Base-by-base conservation (phyloP, 148 eudicot species). In the Agrostemma githago region DNA sequence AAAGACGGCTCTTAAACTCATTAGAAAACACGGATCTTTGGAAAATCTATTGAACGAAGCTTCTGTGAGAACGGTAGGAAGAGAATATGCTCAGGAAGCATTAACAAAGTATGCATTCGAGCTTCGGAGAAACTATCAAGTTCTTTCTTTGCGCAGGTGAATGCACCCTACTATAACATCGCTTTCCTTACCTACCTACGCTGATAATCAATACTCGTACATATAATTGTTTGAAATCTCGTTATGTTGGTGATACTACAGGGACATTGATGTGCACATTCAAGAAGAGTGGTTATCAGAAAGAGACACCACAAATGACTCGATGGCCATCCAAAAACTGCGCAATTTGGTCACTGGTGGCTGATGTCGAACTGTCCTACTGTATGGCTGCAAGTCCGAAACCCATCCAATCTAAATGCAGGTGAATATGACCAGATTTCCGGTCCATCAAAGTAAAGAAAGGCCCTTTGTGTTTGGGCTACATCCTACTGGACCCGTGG, bases 101-200 rank as follows among this genome's bases (percentile, higher is more conserved):
- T 88, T 94, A 20, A 88, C 88, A 59, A 89, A 87, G 76, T 81
- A 94, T 71, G 97, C 91, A 51, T 88, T 78, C 76, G 85, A 83
- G 78, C 85, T 94, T 73, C 82, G 88, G 16, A 89, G 83, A 68
- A 94, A 94, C 78, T 86, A 91, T 74, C 86, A 88, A 79, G 91
- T 94, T 64, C 96, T 94, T 80, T 78, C 98, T 73, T 74, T 94
- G 72, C 89, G 84, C 85, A 89, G 97, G 98, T 91, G 34, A 83
- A 69, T 43, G 34, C 43, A 72, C 60, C 78, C 17, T 26, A 26
- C 34, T 26, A 19, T 26, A 2, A 11, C 4, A 67, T 17, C 40
- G 4, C 39, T 21, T 8, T 16, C 46, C 66, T 12, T 62, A 14
- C 41, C 9, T 39, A 14, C 41, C 9, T 39, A 14, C 41, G 67